Base-by-base conservation (phyloP, 148 eudicot genomes). In the Vaccinium vitisidaea region DNA sequence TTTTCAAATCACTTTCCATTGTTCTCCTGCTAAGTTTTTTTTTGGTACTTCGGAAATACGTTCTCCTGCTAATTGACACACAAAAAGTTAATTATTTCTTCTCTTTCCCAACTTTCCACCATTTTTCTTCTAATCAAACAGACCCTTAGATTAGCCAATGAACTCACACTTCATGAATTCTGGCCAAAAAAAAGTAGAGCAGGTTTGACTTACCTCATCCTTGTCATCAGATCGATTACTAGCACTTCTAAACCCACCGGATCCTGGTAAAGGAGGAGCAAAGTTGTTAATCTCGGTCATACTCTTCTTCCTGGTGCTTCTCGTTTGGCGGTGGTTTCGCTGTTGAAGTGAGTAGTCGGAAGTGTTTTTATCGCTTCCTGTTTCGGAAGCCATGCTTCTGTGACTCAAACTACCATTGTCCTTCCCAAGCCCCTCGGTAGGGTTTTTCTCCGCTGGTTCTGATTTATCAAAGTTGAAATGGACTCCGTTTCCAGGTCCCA, bases 141-240 rank as follows among this genome's bases (percentile, higher is more conserved):
- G 30, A 25, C 71, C 25, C 27, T 75, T 19, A 0, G 5, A 9
- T 43, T 43, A 10, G 2, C n/a, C 21, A 13, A 30, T 0, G 36
- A 79, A 27, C 27, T 82, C n/a, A 25, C 50, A 12, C 39, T 32
- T 46, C 12, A 8, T 50, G 9, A 27, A 39, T 8, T 16, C 27
- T 12, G 25, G 4, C 46, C 46, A 43, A 25, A 5, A 59, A 11
- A 82, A 30, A 16, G 23, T 43, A 48, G 18, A 11, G 23, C 43
- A 81, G 39, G 53, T 18, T 43, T 25, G 7, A 32, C 87, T 85
- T 87, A 90, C 92, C 75, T 77, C 8, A 56, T 87, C 90, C 7
- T 30, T 69, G 30, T 30, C 36, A 82, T 84, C 89, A 58, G 80
- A 73, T 25, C 30, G 48, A 82, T 85, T 82, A 16, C 58, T 46